Evolutionary conservation across 2,329 filamentous ascomycete genomes (phyloP).

Genomic region (Pseudocercospora musae): DNA sequence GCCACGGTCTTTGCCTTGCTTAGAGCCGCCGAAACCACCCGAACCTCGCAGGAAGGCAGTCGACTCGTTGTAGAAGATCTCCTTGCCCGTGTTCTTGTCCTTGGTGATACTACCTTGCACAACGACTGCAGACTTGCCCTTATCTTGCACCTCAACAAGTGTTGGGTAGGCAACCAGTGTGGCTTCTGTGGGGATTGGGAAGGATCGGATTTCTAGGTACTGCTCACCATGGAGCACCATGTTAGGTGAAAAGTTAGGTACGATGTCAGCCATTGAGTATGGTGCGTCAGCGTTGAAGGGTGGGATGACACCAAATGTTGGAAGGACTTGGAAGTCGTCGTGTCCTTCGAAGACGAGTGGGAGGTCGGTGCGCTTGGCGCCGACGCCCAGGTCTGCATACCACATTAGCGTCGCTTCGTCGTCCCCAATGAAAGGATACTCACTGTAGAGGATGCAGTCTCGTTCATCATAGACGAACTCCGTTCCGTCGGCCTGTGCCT

Average conservation of each 20-base stretch:
- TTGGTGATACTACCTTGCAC: slow-evolving; percentile 78
- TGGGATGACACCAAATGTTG: slow-evolving; percentile 96
- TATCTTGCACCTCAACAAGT: slow-evolving; percentile 93
- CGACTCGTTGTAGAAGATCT: slow-evolving; percentile 94
- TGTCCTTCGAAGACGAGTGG: slow-evolving; percentile 84
- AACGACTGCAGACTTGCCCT: slow-evolving; percentile 83
- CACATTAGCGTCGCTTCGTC: no score
- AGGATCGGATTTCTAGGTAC: slow-evolving; percentile 91
- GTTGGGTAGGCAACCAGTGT: slow-evolving; percentile 71
- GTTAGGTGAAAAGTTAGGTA: slow-evolving; percentile 96
- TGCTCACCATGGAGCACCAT: slow-evolving; percentile 99
- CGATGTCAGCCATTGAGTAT: slow-evolving; percentile 75
- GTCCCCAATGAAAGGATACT: slow-evolving; percentile 23
- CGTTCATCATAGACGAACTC: slow-evolving; percentile 80
- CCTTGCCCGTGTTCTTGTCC: slow-evolving; percentile 78
- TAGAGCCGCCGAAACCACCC: slow-evolving; percentile 83
- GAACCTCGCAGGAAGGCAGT: slow-evolving; percentile 90
- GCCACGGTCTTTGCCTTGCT: slow-evolving; percentile 74
- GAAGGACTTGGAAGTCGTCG: slow-evolving; percentile 89
- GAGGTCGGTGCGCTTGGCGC: slow-evolving; percentile 85
- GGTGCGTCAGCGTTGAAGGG: slow-evolving; percentile 80
- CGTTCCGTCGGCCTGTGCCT: slow-evolving; percentile 67
- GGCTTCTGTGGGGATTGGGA: slow-evolving; percentile 81
- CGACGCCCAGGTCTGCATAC: slow-evolving; percentile 70
- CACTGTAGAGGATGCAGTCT: slow-evolving; percentile 85